Conservation (phyloP, 2,329 filamentous ascomycete species). For the Aspergillus fumigatus region DNA sequence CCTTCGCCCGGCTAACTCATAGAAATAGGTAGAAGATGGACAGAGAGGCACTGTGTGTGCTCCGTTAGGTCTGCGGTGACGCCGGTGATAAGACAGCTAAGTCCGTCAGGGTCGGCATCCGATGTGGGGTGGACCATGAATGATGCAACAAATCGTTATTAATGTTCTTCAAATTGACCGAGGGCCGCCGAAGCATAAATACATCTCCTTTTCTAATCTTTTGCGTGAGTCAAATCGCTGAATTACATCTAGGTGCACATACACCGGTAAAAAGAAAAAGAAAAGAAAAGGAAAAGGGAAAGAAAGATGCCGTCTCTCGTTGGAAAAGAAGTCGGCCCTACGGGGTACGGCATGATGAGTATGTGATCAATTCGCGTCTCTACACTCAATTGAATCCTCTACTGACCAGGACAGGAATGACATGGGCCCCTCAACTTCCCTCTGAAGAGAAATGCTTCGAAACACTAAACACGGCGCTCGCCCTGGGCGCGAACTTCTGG, state of each 20-base stretch:
- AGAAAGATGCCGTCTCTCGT: constrained; percentile 27
- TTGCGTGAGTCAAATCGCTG: background rate
- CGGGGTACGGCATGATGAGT: constrained; percentile 56
- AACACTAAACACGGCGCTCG: constrained; percentile 52
- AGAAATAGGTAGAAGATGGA: background rate
- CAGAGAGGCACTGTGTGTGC: background rate
- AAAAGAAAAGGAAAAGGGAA: background rate
- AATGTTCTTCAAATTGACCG: background rate
- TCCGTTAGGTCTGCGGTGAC: too few species aligned
- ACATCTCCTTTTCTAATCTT: background rate
- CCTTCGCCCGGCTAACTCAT: background rate
- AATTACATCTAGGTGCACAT: background rate
- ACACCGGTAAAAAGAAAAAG: background rate
- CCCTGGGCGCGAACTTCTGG: constrained; percentile 50
- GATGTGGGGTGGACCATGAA: background rate
- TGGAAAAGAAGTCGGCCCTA: constrained; percentile 41
- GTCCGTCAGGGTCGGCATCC: background rate
- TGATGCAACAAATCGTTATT: background rate
- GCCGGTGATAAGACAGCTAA: background rate
- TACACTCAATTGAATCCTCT: constrained; percentile 1
- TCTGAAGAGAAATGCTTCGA: constrained; percentile 39
- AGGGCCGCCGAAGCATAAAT: background rate
- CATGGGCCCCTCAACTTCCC: constrained; percentile 28
- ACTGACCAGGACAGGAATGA: constrained; percentile 27
- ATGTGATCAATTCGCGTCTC: constrained; percentile 18